A percentile compares a stretch with the other conserved stretches of the same genome.
Evolutionary conservation across 805 yeast genomes (phyloP).

Genomic region (Candida multigemmis): DNA sequence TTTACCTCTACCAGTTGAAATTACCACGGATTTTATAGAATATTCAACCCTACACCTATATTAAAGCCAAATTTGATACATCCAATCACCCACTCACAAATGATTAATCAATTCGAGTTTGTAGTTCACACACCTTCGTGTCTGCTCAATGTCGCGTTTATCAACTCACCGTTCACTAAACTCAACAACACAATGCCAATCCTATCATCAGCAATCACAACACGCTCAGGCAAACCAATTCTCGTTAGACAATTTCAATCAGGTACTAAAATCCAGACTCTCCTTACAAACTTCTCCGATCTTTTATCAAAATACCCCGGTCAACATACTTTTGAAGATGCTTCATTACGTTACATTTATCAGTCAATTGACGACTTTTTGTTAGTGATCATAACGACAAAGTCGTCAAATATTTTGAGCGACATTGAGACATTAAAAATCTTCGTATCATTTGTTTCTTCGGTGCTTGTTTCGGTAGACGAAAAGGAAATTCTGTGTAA

Average conservation of each 20-base stretch:
- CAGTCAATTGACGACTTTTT: constrained; percentile 94
- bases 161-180: not conserved
- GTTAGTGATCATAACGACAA: constrained; percentile 83
- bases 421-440: constrained; percentile 88
- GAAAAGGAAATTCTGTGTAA: constrained; percentile 75
- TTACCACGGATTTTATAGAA: not conserved
- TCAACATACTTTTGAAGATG: constrained; percentile 93
- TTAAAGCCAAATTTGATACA: not conserved
- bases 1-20: not conserved
- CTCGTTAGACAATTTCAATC: constrained; percentile 84
- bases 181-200: constrained; percentile 45
- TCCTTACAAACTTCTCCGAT: constrained; percentile 78
- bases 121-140: not conserved
- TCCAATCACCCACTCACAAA: not conserved
- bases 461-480: constrained; percentile 61
- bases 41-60: not conserved
- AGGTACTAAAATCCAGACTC: constrained; percentile 76
- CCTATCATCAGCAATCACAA: constrained; percentile 89
- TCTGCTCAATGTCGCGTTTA: not conserved
- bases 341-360: constrained; percentile 83
- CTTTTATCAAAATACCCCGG: constrained; percentile 59
- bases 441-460: constrained; percentile 73
- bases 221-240: constrained; percentile 88
- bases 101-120: not conserved
- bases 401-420: constrained; percentile 84